Evolutionary conservation across 2,329 filamentous ascomycete species (phyloP), one percentile per base, ranked within the genome.

Genomic region (Daldinia sp.): DNA sequence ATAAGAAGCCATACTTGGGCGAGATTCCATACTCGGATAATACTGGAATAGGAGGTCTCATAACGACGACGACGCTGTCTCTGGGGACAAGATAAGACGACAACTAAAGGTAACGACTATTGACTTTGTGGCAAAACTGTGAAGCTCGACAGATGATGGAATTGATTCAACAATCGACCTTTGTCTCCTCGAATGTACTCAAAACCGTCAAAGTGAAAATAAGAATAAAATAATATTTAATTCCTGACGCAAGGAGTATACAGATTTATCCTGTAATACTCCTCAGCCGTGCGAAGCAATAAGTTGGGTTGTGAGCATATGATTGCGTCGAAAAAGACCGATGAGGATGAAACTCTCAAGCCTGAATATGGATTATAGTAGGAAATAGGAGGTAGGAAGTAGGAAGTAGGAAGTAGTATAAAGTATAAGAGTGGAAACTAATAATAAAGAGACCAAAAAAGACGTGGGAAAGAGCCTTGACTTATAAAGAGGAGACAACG

Each of bases 1-100:
- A 93, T 55, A 99, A 86, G 80, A 99, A 99, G 73, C 95, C 95
- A 79, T 93, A 87, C 59, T 87, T 82, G 64, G 86, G 81, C 68
- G 91, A 92, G 77, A 93, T 87, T 78, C 90, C 92, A 80, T 96
- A 96, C 77, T 96, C 90, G 76, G 87, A 84, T 60, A 92, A 84
- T 47, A 78, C 74, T 23, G 88, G 88, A 62, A 91, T 80, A 45
- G 86, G 82, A 66, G 85, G 85, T 74, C 87, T 79, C 87, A 87
- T 86, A 71, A 69, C 71, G 63, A 50, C 64, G 64, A 51, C 41
- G 59, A 55, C 37, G 34, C 19, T 61, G 54, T 51, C 34, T 45
- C 49, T 27, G 48, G 10, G 29, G n/a, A 49, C 43, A 49, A 57
- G 54, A 54, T 43, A 11, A 57, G 54, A 54, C 37, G n/a, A 39